These are phyloP conservation scores for Diplodia corticola DNA, from an alignment of 2,329 filamentous ascomycete genomes.

Conservation along the genomic window DNA sequence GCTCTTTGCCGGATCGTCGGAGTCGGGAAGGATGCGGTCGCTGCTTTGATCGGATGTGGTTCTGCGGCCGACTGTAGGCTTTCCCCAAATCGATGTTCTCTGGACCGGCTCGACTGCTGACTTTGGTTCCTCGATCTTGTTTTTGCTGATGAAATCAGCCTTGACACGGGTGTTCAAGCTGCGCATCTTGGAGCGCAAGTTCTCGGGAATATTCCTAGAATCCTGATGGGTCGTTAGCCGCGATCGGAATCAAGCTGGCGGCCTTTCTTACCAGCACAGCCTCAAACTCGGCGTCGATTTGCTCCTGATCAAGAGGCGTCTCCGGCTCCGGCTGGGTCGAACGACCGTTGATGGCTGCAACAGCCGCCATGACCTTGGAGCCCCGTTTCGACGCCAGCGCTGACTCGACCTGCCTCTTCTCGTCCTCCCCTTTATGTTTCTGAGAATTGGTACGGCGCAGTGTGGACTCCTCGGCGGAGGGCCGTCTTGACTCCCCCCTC, in stretches of 20 bases:
- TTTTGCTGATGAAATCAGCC: constrained; percentile 89
- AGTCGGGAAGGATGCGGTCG: constrained; percentile 39
- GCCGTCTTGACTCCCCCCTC: constrained; percentile 13
- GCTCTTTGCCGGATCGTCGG: constrained; percentile 32
- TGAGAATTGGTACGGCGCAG: constrained; percentile 9
- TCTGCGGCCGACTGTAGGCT: constrained; percentile 44
- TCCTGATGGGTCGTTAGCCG: constrained; percentile 66
- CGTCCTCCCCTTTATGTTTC: constrained; percentile 14
- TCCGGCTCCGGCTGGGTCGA: constrained; percentile 41
- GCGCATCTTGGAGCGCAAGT: constrained; percentile 93
- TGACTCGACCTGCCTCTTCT: constrained; percentile 27
- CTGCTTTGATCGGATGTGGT: constrained; percentile 35
- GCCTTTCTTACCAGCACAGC: constrained; percentile 58
- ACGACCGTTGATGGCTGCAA: constrained; percentile 63
- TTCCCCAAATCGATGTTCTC: constrained; percentile 35
- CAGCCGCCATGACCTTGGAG: constrained; percentile 62
- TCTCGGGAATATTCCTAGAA: constrained; percentile 87
- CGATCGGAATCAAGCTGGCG: constrained; percentile 49
- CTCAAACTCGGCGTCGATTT: constrained; percentile 64
- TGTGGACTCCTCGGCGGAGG: constrained; percentile 18
- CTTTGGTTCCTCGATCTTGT: constrained; percentile 64
- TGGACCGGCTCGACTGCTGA: constrained; percentile 51
- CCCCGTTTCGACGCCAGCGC: constrained; percentile 45
- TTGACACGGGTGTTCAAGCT: constrained; percentile 87
- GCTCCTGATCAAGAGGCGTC: constrained; percentile 47